Percentiles rank a stretch among this genome's conserved stretches.
Evolutionary conservation across 2,329 filamentous ascomycete species (phyloP).

Genomic region (Aspergillus sclerotialis): DNA sequence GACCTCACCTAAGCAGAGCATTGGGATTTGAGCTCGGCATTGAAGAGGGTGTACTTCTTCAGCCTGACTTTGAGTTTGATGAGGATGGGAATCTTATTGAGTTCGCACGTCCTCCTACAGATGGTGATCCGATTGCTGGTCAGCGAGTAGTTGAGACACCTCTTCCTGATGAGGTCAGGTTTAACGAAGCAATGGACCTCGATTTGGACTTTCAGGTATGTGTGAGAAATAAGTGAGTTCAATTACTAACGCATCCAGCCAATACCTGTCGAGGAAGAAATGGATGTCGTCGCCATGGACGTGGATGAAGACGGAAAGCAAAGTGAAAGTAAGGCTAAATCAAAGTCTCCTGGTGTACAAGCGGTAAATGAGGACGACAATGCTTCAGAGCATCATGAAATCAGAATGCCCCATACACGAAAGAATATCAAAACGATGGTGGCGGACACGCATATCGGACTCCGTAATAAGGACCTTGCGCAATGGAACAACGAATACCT

Average conservation of each 20-base stretch:
- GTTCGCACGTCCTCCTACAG: slow-evolving; percentile 16
- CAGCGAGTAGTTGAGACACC: slow-evolving; percentile 24
- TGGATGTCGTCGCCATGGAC: slow-evolving; percentile 8
- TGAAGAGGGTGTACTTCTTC: slow-evolving; percentile 41
- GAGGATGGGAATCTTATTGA: slow-evolving; percentile 55
- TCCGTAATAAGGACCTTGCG: slow-evolving; percentile 51
- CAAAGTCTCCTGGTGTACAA: background rate
- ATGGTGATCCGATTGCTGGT: slow-evolving; percentile 6
- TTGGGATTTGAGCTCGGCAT: slow-evolving; percentile 26
- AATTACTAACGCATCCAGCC: slow-evolving; percentile 10
- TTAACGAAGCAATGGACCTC: slow-evolving; percentile 27
- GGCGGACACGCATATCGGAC: slow-evolving; percentile 44
- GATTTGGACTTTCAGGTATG: slow-evolving; percentile 10
- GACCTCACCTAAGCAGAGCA: slow-evolving; percentile 19
- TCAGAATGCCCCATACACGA: slow-evolving; percentile 19
- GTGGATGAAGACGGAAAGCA: background rate
- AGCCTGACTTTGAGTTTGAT: slow-evolving; percentile 56
- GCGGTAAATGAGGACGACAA: background rate
- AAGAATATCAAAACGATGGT: slow-evolving; percentile 35
- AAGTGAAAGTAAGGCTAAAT: background rate
- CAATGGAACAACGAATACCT: slow-evolving; percentile 55
- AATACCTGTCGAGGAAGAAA: slow-evolving; percentile 24
- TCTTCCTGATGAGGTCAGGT: slow-evolving; percentile 33
- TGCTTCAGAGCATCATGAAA: slow-evolving; percentile 5
- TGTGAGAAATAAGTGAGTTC: background rate